phyloP scores from a whole-genome alignment of 441 rosid genomes.

The Raphanus hybrid region DNA sequence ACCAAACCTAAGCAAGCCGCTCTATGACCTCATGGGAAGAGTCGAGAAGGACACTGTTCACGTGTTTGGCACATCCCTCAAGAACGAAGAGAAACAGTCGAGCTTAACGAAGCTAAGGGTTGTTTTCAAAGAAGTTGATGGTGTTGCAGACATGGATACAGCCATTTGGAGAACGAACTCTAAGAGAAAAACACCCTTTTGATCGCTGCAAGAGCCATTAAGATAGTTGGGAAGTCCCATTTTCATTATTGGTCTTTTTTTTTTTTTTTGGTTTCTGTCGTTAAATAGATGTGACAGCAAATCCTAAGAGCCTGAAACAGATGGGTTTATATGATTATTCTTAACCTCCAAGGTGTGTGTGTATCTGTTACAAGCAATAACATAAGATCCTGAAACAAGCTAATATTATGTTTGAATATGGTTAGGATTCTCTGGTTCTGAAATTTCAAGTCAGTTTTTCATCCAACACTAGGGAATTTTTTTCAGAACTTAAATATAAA shows the following conservation, averaged over 20 bases:
- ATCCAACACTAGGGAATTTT: neutral
- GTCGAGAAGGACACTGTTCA: slow-evolving; percentile 60
- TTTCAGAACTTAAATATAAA: neutral
- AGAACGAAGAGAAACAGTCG: slow-evolving; percentile 65
- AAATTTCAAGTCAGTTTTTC: neutral
- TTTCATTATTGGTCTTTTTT: slow-evolving; percentile 27
- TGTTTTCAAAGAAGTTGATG: slow-evolving; percentile 73
- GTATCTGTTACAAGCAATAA: neutral
- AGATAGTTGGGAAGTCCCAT: slow-evolving; percentile 29
- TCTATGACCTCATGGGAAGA: slow-evolving; percentile 84
- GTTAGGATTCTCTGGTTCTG: no score
- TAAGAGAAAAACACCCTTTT: slow-evolving; percentile 6
- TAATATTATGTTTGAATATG: slow-evolving; percentile 1
- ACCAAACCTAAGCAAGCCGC: slow-evolving; percentile 61
- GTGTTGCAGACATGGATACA: slow-evolving; percentile 75
- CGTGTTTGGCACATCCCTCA: slow-evolving; percentile 64
- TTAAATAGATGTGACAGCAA: slow-evolving; percentile 27
- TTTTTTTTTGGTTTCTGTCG: slow-evolving; percentile 19
- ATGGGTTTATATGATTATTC: slow-evolving; percentile 35
- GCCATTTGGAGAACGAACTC: slow-evolving; percentile 70
- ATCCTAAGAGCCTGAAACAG: slow-evolving; percentile 20
- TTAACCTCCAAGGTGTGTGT: slow-evolving; percentile 19
- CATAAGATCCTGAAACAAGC: slow-evolving; percentile 24
- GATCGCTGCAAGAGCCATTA: slow-evolving; percentile 23
- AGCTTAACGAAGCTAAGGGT: slow-evolving; percentile 63